Base-by-base conservation (phyloP, 257 asterid species). In the Pogostemon cablin region DNA sequence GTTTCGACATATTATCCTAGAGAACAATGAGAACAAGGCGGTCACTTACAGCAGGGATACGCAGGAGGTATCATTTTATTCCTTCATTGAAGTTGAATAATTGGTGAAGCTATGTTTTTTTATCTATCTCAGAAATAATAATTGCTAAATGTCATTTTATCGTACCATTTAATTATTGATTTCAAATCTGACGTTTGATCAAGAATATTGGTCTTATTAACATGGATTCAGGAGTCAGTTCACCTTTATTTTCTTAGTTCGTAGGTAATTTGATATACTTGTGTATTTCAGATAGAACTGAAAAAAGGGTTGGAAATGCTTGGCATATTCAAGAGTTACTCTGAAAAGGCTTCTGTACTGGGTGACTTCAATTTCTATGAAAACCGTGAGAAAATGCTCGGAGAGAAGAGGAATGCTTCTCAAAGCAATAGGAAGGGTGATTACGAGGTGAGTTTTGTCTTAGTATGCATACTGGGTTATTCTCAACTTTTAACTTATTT, bases 1-100 rank as follows among this genome's bases (percentile, higher is more conserved):
- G 40, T 67, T 91, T 64, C 81, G 84, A 9, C 93, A 91, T 80
- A 91, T 91, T 53, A 78, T 79, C 69, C 87, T 91, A 3, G 95
- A 86, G 81, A 91, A 83, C 83, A 89, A 87, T 77, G 97, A 91
- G 4, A 79, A 87, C 72, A 76, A 79, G 77, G 70, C 90, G 0
- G 96, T 91, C 37, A 89, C 96, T 8, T 84, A 75, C 44, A 91
- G 88, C 83, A 76, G 97, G 78, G 97, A 91, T 71, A 83, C 97
- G 34, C 97, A 91, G 69, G 97, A 91, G 97, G 97, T 91, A 78
- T 11, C 9, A 9, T 48, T 66, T 62, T 9, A 55, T 62, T 15
- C 57, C 57, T 52, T 52, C 9, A 1, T 52, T 41, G 44, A 25
- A 25, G 32, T 25, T 25, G 32, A 25, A 25, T 25, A 25, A 25